Evolutionary conservation across 495 filamentous ascomycete species (phyloP), one percentile per base, ranked within the genome.

Genomic region (Opeltia flavorubescens): DNA sequence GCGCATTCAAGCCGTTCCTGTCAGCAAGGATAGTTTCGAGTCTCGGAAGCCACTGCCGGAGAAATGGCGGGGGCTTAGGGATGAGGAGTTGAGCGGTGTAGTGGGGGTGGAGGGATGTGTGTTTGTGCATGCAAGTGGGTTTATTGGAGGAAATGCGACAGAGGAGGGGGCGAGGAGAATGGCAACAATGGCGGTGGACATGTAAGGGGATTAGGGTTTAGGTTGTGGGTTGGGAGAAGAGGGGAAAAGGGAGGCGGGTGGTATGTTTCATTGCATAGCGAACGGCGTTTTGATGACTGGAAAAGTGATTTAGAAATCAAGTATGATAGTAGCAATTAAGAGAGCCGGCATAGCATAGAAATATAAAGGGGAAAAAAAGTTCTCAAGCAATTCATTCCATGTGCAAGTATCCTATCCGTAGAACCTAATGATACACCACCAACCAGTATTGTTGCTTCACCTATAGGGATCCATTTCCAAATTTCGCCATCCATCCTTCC

Each of bases 91-190:
- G 48, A 83, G 86, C 59, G 67, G 75, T 47, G 70, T 93, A 5
- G 64, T 75, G 28, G 86, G 86, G 0, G 68, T 91, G 4, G 66
- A 71, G 50, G 91, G 89, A 5, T 76, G 84, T 31, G 78, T 96
- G 20, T 98, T 98, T 60, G 83, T 94, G 44, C 91, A 98, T 55
- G 89, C 91, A 6, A 81, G 79, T 44, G 93, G 91, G 4, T 98
- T 98, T 62, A 94, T 96, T 62, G 91, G 93, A 15, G 91, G 91
- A 2, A 93, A 95, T 60, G 80, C 81, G 68, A 89, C 81, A 0
- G 87, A 80, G 57, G 86, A 93, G 42, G 93, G 91, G n/a, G 89
- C 80, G 23, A 69, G 84, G 58, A 76, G 78, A 41, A 89, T 96
- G 86, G 88, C 89, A 31, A 67, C 75, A 57, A 84, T 80, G 65